Evolutionary conservation across 345 rosid genomes (phyloP), one percentile per base, ranked within the genome.

Genomic region (Cardiospermum halicacabum): DNA sequence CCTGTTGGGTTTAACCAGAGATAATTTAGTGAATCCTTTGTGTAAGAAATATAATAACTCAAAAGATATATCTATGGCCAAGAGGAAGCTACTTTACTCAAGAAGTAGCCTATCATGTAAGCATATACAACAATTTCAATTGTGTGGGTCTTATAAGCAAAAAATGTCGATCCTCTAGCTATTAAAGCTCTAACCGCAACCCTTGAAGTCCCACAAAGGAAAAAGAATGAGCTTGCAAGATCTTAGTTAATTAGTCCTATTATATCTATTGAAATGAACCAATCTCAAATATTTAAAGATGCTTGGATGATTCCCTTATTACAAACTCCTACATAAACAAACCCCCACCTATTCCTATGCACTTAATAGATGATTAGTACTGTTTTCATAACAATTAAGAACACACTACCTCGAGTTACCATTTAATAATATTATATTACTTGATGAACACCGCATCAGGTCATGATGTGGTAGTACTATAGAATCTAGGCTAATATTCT

Each of bases 31-130:
- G 89, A 84, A 67, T 85, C 83, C 78, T 92, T 95, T 7, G 89
- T 73, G 22, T 89, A 92, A 58, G 90, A 90, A 19, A 85, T 81
- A 58, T 87, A 92, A 80, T 89, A 89, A 10, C 93, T 96, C 19
- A 82, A 67, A 49, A 92, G 84, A 60, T 93, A 86, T 1, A 92
- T 91, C 71, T 86, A 93, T 32, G 80, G 66, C 97, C 93, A 86
- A 13, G 82, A 84, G 84, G 84, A 69, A 36, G 72, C 91, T 67
- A 88, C 61, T 40, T 86, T 83, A 60, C 84, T 74, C 89, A 73
- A 50, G 66, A 89, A 86, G 77, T 89, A 92, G 74, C 96, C 97
- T 24, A 89, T 78, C 26, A 86, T 63, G 76, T 81, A 88, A 65
- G 91, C 87, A 56, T 83, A 92, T 1, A 92, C 73, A 7, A 87